Conservation (phyloP, 2,329 filamentous ascomycete species). For the Ascochyta rabiei region DNA sequence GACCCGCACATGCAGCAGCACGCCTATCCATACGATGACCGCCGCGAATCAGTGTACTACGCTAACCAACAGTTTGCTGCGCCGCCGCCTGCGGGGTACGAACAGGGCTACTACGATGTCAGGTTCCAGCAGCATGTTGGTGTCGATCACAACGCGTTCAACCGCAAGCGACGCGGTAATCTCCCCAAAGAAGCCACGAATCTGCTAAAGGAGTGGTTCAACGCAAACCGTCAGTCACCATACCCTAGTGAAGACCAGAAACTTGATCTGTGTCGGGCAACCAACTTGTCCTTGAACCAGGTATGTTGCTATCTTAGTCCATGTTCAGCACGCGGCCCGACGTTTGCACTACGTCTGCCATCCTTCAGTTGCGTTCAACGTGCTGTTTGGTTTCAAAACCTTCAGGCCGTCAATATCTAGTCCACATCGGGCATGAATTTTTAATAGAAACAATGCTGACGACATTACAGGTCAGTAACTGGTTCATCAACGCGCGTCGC, state of each 20-base stretch:
- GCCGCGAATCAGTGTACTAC: slow-evolving; percentile 31
- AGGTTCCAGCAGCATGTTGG: slow-evolving; percentile 39
- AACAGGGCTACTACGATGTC: slow-evolving; percentile 31
- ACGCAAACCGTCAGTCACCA: slow-evolving; percentile 61
- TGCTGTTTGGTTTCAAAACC: background rate
- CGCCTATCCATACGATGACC: slow-evolving; percentile 28
- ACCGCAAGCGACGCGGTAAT: slow-evolving; percentile 74
- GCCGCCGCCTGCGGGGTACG: slow-evolving; percentile 24
- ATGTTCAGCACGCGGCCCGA: slow-evolving; percentile 54
- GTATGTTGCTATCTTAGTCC: slow-evolving; percentile 33
- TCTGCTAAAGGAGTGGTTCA: slow-evolving; percentile 80
- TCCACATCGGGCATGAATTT: background rate
- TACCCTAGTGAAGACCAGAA: slow-evolving; percentile 91
- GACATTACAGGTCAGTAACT: slow-evolving; percentile 67
- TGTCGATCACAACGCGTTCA: slow-evolving; percentile 39
- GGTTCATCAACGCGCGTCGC: slow-evolving; percentile 79
- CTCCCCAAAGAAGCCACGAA: slow-evolving; percentile 90
- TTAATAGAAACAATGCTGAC: slow-evolving; percentile 15
- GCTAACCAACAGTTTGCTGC: slow-evolving; percentile 17
- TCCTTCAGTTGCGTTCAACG: slow-evolving; percentile 11
- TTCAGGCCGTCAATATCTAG: background rate
- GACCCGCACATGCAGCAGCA: slow-evolving; percentile 26
- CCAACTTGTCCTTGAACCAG: slow-evolving; percentile 78
- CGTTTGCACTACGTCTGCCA: slow-evolving; percentile 32
- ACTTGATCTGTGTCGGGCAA: slow-evolving; percentile 76